phyloP scores from a whole-genome alignment of 2,329 filamentous ascomycete species.

The Pestalotiopsis sp. region DNA sequence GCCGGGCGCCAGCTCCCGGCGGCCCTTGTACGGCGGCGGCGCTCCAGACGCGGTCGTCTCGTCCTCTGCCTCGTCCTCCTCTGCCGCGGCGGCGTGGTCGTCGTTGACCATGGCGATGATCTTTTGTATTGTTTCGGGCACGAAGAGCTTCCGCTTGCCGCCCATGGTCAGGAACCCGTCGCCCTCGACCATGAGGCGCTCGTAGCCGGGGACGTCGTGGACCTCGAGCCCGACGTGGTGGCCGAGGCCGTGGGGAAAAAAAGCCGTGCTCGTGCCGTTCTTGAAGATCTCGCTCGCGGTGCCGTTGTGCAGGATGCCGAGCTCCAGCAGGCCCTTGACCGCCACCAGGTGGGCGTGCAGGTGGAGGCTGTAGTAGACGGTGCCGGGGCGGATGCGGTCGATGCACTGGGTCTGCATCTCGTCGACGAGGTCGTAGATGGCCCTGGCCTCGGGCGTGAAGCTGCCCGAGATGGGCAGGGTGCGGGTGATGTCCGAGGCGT shows the following conservation, averaged over 20 bases:
- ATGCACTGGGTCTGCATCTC: slow-evolving; percentile 82
- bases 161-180: slow-evolving; percentile 2
- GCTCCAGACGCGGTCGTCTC: not conserved
- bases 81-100: not conserved
- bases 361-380: slow-evolving; percentile 73
- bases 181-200: slow-evolving; percentile 7
- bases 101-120: slow-evolving; percentile 30
- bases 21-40: slow-evolving; percentile 31
- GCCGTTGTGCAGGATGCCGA: slow-evolving; percentile 73
- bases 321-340: slow-evolving; percentile 66
- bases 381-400: slow-evolving; percentile 66
- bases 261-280: slow-evolving; percentile 58
- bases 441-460: slow-evolving; percentile 39
- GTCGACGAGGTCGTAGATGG: slow-evolving; percentile 77
- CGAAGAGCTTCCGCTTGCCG: slow-evolving; percentile 33
- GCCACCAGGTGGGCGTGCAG: slow-evolving; percentile 73
- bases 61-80: slow-evolving; percentile 5
- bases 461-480: slow-evolving; percentile 76
- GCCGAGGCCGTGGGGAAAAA: slow-evolving; percentile 68
- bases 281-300: slow-evolving; percentile 54
- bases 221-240: slow-evolving; percentile 69
- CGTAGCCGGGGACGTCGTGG: slow-evolving; percentile 46
- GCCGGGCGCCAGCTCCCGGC: slow-evolving; percentile 53
- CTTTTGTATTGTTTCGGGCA: slow-evolving; percentile 29
- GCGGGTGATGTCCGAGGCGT: slow-evolving; percentile 88